Evolutionary conservation across 768 basidiomycete genomes (phyloP).

Genomic region (Leucosporidium scottii): DNA sequence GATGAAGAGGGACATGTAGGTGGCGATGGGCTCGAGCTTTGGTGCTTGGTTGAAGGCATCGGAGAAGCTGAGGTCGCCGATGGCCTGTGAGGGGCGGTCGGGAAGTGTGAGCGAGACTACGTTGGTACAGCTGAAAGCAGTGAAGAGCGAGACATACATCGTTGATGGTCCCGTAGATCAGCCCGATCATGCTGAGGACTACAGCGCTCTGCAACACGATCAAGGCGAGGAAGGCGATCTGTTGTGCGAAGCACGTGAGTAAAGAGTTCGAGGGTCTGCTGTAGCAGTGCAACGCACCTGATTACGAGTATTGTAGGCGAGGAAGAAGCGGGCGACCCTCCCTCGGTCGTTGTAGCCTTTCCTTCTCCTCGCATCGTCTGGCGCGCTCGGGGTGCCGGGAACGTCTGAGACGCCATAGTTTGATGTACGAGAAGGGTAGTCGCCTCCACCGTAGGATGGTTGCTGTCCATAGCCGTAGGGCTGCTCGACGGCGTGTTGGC

Average conservation of each 20-base stretch:
- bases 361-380: too few relatives aligned
- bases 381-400: too few relatives aligned
- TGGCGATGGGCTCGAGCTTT: conserved; percentile 22
- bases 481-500: too few relatives aligned
- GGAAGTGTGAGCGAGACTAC: background rate
- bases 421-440: too few relatives aligned
- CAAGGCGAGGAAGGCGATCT: conserved; percentile 20
- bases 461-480: too few relatives aligned
- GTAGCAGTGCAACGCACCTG: background rate
- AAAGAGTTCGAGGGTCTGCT: too few relatives aligned
- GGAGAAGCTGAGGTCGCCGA: conserved; percentile 9
- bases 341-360: background rate
- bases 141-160: background rate
- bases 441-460: too few relatives aligned
- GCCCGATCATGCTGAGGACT: conserved; percentile 24
- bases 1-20: conserved; percentile 32
- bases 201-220: conserved; percentile 12
- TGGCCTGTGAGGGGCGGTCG: conserved; percentile 3
- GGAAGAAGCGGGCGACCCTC: background rate
- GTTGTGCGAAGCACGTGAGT: too few relatives aligned
- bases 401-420: too few relatives aligned
- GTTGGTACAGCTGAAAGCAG: background rate
- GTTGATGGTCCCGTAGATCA: conserved; percentile 19
- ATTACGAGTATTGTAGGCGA: background rate
- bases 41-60: conserved; percentile 14